These are phyloP conservation scores for Malassezia dermatis DNA, from an alignment of 1,284 basidiomycete species.

Conservation along the genomic window DNA sequence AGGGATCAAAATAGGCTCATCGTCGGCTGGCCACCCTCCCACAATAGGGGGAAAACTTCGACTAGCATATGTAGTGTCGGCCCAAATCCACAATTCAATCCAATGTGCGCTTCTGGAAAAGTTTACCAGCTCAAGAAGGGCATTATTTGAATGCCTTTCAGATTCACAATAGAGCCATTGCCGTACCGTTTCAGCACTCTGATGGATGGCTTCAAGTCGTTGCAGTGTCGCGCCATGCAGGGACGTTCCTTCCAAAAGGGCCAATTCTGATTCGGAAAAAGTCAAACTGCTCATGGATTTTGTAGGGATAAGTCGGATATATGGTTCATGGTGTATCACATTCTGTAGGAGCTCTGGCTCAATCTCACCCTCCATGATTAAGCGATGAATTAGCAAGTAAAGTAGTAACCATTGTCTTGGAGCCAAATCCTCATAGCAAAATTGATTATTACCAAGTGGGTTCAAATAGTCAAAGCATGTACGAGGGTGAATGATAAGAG, in stretches of 20 bases:
- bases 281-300: constrained; percentile 23
- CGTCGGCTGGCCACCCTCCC: constrained; percentile 6
- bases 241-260: constrained; percentile 24
- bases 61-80: constrained; percentile 23
- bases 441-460: neutral
- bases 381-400: constrained; percentile 2
- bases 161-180: neutral
- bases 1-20: constrained; percentile 35
- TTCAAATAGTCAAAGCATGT: neutral
- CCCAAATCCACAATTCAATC: constrained; percentile 28
- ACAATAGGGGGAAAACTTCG: constrained; percentile 36
- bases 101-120: neutral
- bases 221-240: constrained; percentile 9
- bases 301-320: constrained; percentile 23
- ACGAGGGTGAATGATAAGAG: neutral
- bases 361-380: neutral
- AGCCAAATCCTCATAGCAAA: neutral
- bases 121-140: neutral
- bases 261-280: constrained; percentile 20
- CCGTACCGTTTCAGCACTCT: neutral
- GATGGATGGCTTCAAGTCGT: neutral
- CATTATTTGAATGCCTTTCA: neutral
- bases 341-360: neutral
- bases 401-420: constrained; percentile 1
- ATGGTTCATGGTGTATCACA: constrained; percentile 17